Evolutionary conservation across 495 filamentous ascomycete species (phyloP), one percentile per base, ranked within the genome.

Genomic region (Apodospora peruviana): DNA sequence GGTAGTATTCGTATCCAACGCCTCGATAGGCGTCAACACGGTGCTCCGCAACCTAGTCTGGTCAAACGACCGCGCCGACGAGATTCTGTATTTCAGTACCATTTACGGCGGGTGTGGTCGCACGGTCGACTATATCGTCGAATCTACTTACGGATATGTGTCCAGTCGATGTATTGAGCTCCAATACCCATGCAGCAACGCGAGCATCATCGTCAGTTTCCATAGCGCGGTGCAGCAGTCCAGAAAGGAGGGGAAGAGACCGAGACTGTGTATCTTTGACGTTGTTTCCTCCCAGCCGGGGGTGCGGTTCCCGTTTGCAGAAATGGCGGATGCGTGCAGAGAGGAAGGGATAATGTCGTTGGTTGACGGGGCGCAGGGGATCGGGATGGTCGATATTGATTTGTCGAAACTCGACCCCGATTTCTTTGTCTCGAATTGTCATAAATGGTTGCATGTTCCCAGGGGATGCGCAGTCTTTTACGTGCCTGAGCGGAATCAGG

Each of bases 371-470:
- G 90, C 89, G 3, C 90, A 95, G 61, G 85, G 86, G 4, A 69
- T 95, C 25, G 91, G 91, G 1, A 83, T 90, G 46, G 76, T 95
- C 17, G 70, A 70, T 2, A 66, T 96, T 14, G 75, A 90, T 54
- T 68, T 96, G 18, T 56, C 56, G 0, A 60, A 52, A 19, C 62
- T 88, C n/a, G 73, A 83, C 29, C 82, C 87, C 0, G 90, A 96
- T 53, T 96, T 96, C 65, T 83, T 95, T 52, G 77, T 88, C 8
- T 81, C 73, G 19, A 96, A 95, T 60, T 81, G 80, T 55, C 88
- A 96, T 67, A 97, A 96, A 73, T 97, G 91, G 91, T 78, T 96
- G 14, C 87, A 81, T 56, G 80, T 82, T 10, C 91, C 90, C n/a
- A 80, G 91, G 36, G 82, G 81, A 21, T 87, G 81, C 56, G 88